phyloP scores from a whole-genome alignment of 768 basidiomycete species.

The Coprinopsis cinerea region DNA sequence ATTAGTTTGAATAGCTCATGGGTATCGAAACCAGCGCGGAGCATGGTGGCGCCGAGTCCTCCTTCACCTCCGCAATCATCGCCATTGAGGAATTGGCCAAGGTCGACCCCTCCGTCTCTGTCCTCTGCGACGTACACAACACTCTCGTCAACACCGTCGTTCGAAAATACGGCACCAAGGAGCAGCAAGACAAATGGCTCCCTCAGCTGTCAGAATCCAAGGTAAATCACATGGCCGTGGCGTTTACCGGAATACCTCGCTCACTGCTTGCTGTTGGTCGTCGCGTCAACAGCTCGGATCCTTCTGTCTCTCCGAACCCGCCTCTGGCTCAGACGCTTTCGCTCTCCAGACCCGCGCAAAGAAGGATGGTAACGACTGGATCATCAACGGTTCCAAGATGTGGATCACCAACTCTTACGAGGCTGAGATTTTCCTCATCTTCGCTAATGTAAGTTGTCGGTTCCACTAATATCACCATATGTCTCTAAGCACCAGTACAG shows the following conservation, averaged over 20 bases:
- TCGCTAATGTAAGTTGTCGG: slow-evolving; percentile 69
- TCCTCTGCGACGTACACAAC: slow-evolving; percentile 97
- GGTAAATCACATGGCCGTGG: slow-evolving; percentile 31
- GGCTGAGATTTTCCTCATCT: slow-evolving; percentile 88
- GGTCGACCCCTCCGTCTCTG: slow-evolving; percentile 93
- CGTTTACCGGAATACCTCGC: neutral
- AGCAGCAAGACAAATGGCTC: slow-evolving; percentile 84
- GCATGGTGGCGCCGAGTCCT: slow-evolving; percentile 81
- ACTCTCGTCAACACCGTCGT: slow-evolving; percentile 96
- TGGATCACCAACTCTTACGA: slow-evolving; percentile 97
- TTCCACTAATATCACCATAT: neutral
- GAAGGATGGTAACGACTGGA: slow-evolving; percentile 80
- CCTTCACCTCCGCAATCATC: slow-evolving; percentile 94
- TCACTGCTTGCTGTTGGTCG: neutral
- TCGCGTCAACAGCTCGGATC: slow-evolving; percentile 68
- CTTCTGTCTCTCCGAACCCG: slow-evolving; percentile 91
- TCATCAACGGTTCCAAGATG: slow-evolving; percentile 98
- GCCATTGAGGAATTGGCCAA: slow-evolving; percentile 97
- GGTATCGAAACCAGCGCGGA: slow-evolving; percentile 88
- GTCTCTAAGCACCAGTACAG: slow-evolving; percentile 25
- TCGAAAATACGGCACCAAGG: slow-evolving; percentile 77
- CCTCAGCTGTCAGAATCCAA: slow-evolving; percentile 75
- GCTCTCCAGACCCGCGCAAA: slow-evolving; percentile 90
- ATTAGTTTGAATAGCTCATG: slow-evolving; percentile 97
- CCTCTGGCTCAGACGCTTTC: slow-evolving; percentile 95